phyloP scores from a whole-genome alignment of 768 basidiomycete species.

The Lactifluus piperatus region DNA sequence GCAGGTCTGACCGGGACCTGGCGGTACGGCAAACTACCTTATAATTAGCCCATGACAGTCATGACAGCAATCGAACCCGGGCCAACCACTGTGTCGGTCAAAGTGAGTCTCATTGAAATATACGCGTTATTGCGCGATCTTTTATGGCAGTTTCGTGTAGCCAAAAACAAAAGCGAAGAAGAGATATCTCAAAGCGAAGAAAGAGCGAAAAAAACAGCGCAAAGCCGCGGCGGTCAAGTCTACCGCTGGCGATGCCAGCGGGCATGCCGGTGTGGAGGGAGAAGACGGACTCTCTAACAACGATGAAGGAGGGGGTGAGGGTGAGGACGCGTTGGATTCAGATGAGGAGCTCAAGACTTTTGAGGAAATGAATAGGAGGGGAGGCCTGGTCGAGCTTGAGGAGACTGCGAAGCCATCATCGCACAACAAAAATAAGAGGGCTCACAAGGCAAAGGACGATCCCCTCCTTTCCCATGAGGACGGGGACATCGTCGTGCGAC shows the following conservation, averaged over 20 bases:
- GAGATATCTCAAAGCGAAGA: constrained; percentile 67
- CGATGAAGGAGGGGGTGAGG: neutral
- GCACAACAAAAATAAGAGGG: neutral
- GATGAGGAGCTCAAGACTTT: neutral
- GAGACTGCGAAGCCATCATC: neutral
- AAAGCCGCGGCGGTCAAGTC: constrained; percentile 28
- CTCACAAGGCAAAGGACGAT: neutral
- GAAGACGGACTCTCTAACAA: neutral
- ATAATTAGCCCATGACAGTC: neutral
- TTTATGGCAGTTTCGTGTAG: constrained; percentile 23
- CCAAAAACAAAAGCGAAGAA: constrained; percentile 64
- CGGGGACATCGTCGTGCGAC: constrained; percentile 17
- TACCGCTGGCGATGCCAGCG: constrained; percentile 17
- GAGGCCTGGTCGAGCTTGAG: neutral
- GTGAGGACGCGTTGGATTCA: neutral
- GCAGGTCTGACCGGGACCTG: constrained; percentile 9
- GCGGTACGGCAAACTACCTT: neutral
- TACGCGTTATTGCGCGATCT: neutral
- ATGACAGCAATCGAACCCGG: neutral
- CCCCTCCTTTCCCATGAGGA: neutral
- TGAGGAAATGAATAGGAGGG: neutral
- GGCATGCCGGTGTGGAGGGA: constrained; percentile 22
- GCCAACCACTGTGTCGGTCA: constrained; percentile 2
- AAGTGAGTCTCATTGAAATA: constrained; percentile 14
- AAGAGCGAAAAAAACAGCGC: constrained; percentile 49